A percentile compares a stretch with the other conserved stretches of the same genome.
phyloP scores from a whole-genome alignment of 768 basidiomycete genomes.

The Auriscalpium orientale region DNA sequence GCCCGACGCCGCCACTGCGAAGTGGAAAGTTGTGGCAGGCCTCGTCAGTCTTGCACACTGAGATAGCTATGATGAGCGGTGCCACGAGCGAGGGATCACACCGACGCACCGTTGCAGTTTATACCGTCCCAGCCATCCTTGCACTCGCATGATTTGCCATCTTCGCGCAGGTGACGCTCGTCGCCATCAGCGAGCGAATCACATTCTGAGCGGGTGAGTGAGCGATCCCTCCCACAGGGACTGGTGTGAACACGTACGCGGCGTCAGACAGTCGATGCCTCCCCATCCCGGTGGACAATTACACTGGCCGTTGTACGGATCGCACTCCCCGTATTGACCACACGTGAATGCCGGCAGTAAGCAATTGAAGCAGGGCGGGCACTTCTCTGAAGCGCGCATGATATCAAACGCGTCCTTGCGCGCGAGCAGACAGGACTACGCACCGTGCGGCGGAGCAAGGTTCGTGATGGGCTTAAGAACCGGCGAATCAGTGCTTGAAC shows the following conservation, averaged over 20 bases:
- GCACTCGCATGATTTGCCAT: constrained; percentile 75
- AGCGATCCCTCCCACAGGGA: background rate
- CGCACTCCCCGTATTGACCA: constrained; percentile 87
- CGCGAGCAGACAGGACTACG: background rate
- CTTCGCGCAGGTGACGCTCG: constrained; percentile 72
- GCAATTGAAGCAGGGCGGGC: constrained; percentile 95
- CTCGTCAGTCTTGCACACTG: constrained; percentile 81
- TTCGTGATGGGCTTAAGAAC: background rate
- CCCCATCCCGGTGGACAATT: constrained; percentile 97
- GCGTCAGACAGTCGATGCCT: constrained; percentile 88
- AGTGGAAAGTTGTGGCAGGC: constrained; percentile 80
- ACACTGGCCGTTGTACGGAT: constrained; percentile 91
- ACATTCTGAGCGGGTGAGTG: constrained; percentile 52
- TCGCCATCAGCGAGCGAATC: constrained; percentile 90
- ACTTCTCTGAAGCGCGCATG: constrained; percentile 29
- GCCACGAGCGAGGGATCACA: no score
- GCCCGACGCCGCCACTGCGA: constrained; percentile 30
- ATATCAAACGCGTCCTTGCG: background rate
- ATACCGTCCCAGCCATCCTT: constrained; percentile 94
- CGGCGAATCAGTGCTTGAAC: background rate
- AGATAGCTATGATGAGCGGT: background rate
- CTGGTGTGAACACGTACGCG: constrained; percentile 50
- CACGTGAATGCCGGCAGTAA: constrained; percentile 86
- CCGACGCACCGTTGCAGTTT: constrained; percentile 85
- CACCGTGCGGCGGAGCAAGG: background rate